Percentiles rank a stretch among this genome's conserved stretches.
These are phyloP conservation scores for Acanthamoeba polyphaga DNA, from an alignment of 208 protist genomes.

Conservation along the genomic window DNA sequence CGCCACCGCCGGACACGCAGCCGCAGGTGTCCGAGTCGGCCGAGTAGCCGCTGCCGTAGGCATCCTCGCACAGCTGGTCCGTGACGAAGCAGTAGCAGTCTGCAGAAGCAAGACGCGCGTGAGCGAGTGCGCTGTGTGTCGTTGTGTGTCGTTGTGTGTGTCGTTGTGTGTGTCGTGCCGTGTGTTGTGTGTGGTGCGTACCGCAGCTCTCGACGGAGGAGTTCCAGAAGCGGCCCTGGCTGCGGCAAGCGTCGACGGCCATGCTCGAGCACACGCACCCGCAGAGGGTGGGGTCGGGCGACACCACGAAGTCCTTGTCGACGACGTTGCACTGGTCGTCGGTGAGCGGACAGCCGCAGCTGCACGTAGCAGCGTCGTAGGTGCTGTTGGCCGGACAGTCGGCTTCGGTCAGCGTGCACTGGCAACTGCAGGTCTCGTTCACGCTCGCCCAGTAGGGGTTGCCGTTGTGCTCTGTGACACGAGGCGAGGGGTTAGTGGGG, in stretches of 20 bases:
- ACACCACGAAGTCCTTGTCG: constrained; percentile 4
- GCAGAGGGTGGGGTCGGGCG: constrained; percentile 36
- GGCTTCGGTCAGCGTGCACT: not conserved
- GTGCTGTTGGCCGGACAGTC: constrained; percentile 49
- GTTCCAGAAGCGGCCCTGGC: constrained; percentile 22
- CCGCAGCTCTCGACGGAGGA: constrained; percentile 14
- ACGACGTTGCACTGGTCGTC: constrained; percentile 1
- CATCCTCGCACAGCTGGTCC: not conserved
- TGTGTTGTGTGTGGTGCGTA: not conserved
- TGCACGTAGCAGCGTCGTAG: not conserved
- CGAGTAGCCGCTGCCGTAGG: not conserved
- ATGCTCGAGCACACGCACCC: constrained; percentile 36
- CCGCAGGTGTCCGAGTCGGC: constrained; percentile 37
- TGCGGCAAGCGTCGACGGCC: not conserved
- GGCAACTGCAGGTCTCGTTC: constrained; percentile 7
- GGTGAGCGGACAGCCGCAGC: constrained; percentile 49
- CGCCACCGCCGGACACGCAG: not conserved
- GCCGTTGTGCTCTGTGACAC: not conserved
- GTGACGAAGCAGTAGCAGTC: constrained; percentile 34
- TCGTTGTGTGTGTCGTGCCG: not conserved
- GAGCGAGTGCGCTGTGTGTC: not conserved
- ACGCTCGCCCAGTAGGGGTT: constrained; percentile 15
- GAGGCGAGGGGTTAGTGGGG: not conserved
- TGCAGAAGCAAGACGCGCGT: not conserved
- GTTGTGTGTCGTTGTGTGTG: not conserved